Percentiles rank a stretch among this genome's conserved stretches.
phyloP scores from a whole-genome alignment of 179 eudicot species.

The Camellia oleifera region DNA sequence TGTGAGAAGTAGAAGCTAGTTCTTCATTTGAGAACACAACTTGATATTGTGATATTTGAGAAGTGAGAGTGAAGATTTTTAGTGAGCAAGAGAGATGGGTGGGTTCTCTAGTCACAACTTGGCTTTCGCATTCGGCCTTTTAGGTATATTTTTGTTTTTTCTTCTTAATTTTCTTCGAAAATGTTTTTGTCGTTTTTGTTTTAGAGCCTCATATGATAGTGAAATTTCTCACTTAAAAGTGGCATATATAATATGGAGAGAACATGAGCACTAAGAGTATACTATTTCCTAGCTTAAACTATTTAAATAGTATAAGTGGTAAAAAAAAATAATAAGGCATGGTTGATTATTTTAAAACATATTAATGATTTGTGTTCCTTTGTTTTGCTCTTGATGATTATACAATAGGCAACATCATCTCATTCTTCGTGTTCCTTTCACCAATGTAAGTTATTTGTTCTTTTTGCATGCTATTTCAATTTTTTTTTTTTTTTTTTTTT shows the following conservation, averaged over 20 bases:
- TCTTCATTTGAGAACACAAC: too few relatives aligned
- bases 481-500: too few relatives aligned
- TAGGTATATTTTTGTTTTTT: slow-evolving; percentile 26
- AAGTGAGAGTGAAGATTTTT: too few relatives aligned
- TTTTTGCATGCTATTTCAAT: not conserved
- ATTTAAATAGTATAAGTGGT: not conserved
- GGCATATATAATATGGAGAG: not conserved
- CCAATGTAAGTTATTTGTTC: slow-evolving; percentile 51
- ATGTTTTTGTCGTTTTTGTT: not conserved
- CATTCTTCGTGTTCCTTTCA: slow-evolving; percentile 79
- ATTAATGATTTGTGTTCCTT: not conserved
- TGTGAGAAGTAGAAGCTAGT: slow-evolving; percentile 7
- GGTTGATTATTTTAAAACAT: not conserved
- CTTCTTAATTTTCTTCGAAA: not conserved
- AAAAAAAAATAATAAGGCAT: not conserved
- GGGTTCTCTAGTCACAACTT: slow-evolving; percentile 22
- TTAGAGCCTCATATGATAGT: not conserved
- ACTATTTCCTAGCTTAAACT: not conserved
- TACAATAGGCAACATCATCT: slow-evolving; percentile 59
- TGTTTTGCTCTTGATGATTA: not conserved
- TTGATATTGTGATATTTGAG: too few relatives aligned
- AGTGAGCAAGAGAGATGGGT: slow-evolving; percentile 12
- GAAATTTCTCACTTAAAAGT: not conserved
- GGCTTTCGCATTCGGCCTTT: slow-evolving; percentile 38
- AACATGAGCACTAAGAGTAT: not conserved